phyloP scores from a whole-genome alignment of 2,329 filamentous ascomycete genomes.

The Sordariomycetes sp. region DNA sequence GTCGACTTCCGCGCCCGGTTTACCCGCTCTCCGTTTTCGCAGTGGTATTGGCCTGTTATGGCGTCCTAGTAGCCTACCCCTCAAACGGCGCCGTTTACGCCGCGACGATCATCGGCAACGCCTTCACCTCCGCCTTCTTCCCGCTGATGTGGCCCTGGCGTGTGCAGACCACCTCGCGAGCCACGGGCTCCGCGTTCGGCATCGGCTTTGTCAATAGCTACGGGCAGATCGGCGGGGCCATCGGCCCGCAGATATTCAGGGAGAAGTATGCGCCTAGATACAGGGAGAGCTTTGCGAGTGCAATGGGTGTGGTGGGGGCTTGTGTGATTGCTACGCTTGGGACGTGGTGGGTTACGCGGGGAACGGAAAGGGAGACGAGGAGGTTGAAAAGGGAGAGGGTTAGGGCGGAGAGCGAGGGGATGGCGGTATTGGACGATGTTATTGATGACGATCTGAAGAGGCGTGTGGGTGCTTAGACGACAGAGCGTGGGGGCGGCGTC shows the following conservation, averaged over 20 bases:
- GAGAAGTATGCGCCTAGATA: conserved; percentile 30
- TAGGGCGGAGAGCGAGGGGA: conserved; percentile 22
- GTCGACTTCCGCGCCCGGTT: conserved; percentile 24
- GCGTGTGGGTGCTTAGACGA: too few relatives aligned
- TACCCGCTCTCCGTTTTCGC: conserved; percentile 27
- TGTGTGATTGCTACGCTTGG: conserved; percentile 24
- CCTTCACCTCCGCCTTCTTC: conserved; percentile 27
- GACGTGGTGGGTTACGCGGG: conserved; percentile 24
- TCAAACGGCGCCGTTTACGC: conserved; percentile 31
- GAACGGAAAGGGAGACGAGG: conserved; percentile 24
- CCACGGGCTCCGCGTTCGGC: conserved; percentile 34
- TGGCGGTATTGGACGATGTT: conserved; percentile 28
- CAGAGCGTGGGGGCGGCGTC: too few relatives aligned
- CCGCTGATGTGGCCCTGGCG: conserved; percentile 39
- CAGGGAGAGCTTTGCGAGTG: conserved; percentile 24
- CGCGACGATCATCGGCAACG: conserved; percentile 28
- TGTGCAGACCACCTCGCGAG: conserved; percentile 28
- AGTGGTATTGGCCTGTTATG: conserved; percentile 29
- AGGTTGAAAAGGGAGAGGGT: conserved; percentile 25
- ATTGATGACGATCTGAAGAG: conserved; percentile 11
- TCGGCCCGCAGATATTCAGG: conserved; percentile 31
- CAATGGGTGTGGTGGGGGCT: conserved; percentile 28
- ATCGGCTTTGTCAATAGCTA: conserved; percentile 36
- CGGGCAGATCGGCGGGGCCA: conserved; percentile 32
- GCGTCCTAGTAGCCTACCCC: conserved; percentile 28